phyloP scores from a whole-genome alignment of 345 rosid genomes.

The Trapa bicornis region DNA sequence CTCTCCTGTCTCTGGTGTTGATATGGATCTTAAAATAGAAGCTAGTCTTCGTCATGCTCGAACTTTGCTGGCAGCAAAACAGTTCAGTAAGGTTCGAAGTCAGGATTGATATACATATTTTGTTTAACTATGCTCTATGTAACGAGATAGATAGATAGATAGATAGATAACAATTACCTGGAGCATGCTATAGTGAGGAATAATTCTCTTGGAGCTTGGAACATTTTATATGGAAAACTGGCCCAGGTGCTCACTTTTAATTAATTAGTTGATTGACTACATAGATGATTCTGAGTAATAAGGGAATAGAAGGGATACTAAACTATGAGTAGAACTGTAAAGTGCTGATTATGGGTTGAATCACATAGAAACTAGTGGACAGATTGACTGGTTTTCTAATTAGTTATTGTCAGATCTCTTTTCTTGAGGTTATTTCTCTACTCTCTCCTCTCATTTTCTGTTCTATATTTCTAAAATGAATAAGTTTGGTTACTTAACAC shows the following conservation, averaged over 20 bases:
- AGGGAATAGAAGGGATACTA: neutral
- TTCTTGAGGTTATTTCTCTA: neutral
- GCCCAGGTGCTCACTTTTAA: no score
- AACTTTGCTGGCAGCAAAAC: constrained; percentile 89
- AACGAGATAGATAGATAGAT: neutral
- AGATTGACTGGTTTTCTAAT: neutral
- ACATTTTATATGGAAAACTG: neutral
- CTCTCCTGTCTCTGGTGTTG: constrained; percentile 70
- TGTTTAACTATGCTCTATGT: neutral
- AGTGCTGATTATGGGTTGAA: neutral
- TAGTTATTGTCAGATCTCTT: neutral
- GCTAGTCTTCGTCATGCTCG: constrained; percentile 87
- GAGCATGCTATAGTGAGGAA: neutral
- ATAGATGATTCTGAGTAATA: neutral
- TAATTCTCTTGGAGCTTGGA: neutral
- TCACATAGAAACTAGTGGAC: neutral
- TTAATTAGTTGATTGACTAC: neutral
- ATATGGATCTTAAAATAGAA: constrained; percentile 77
- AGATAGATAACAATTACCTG: neutral
- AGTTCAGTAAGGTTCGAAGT: constrained; percentile 54
- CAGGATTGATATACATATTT: neutral
- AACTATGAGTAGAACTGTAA: neutral
- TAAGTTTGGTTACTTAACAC: neutral
- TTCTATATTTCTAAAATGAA: neutral
- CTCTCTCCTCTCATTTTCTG: neutral